Evolutionary conservation across 2,329 filamentous ascomycete genomes (phyloP).

Genomic region (Metarhizium anisopliae): DNA sequence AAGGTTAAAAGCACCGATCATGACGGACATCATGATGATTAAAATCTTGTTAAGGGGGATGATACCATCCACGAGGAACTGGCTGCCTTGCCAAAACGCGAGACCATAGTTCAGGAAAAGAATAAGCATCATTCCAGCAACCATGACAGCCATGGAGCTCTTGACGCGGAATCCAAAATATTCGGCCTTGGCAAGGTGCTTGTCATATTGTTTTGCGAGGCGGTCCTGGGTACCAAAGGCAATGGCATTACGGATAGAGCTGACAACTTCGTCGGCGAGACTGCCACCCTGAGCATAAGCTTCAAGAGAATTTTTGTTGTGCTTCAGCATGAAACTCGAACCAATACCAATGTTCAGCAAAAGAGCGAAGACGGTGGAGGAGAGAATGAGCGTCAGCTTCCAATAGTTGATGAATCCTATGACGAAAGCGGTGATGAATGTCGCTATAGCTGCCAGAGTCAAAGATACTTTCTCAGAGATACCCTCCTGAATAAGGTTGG

Average conservation of each 20-base stretch:
- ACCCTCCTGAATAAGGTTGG: slow-evolving; percentile 86
- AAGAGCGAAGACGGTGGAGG: slow-evolving; percentile 73
- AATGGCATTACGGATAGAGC: slow-evolving; percentile 83
- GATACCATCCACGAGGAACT: slow-evolving; percentile 59
- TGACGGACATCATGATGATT: slow-evolving; percentile 80
- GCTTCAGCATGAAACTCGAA: slow-evolving; percentile 69
- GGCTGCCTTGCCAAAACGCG: slow-evolving; percentile 80
- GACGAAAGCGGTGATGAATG: slow-evolving; percentile 81
- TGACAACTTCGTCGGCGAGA: slow-evolving; percentile 88
- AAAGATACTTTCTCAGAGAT: slow-evolving; percentile 84
- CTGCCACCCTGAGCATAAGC: slow-evolving; percentile 80
- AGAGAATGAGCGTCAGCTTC: slow-evolving; percentile 84
- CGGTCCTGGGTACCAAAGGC: slow-evolving; percentile 93
- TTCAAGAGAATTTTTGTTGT: slow-evolving; percentile 66
- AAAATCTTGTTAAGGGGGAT: slow-evolving; percentile 63
- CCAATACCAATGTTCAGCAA: slow-evolving; percentile 67
- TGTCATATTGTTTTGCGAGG: slow-evolving; percentile 77
- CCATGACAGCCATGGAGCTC: slow-evolving; percentile 63
- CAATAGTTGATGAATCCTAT: slow-evolving; percentile 88
- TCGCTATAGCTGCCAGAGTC: slow-evolving; percentile 66
- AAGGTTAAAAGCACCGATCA: slow-evolving; percentile 87
- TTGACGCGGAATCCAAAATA: slow-evolving; percentile 71
- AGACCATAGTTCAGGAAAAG: slow-evolving; percentile 83
- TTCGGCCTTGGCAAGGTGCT: slow-evolving; percentile 63
- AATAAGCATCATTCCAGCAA: slow-evolving; percentile 74